Base-by-base conservation (phyloP, 1,139 yeast species). In the Yamadazyma dushanensis region DNA sequence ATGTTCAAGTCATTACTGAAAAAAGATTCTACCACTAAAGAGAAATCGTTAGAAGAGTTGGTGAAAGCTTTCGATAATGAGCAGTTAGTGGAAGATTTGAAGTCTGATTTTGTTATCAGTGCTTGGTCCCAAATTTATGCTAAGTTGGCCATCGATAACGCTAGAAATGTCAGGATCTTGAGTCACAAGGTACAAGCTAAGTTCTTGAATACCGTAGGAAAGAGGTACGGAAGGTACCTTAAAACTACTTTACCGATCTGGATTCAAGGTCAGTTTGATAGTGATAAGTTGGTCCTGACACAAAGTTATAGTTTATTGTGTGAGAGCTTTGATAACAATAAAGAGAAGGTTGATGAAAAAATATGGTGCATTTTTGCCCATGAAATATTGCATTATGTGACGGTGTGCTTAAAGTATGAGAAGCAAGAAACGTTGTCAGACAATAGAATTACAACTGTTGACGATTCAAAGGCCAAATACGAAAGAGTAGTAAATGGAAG, bases 91-190 rank as follows among this genome's bases (percentile, higher is more conserved):
- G 33, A 36, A 3, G 49, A 57, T 4, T 51, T 54, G 8, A 51
- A 50, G 13, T 74, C 78, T 42, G 82, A 83, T 31, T 47, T 76
- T 40, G 71, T 75, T 2, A 52, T 80, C 6, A 63, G 76, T 6
- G 73, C 88, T 3, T 89, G 96, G 95, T 69, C 85, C 22, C 95
- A 87, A 54, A 49, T 86, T 29, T 90, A 86, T 51, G 83, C 96
- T 1, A 87, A 88, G 51, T 61, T 89, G 27, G 73, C 92, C 4
- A 70, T 83, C 9, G 95, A 85, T 45, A 78, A 77, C 38, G 78
- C 90, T 3, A 76, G 83, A 47, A 60, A 63, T 13, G 87, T 87
- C 2, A 69, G 97, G 39, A 43, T 62, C 4, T 54, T 71, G 22
- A 59, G 87, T 3, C 95, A 88, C 53, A 78, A 73, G 42, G 66